Conservation (phyloP, 331 rosid species). For the Ulmus americana region DNA sequence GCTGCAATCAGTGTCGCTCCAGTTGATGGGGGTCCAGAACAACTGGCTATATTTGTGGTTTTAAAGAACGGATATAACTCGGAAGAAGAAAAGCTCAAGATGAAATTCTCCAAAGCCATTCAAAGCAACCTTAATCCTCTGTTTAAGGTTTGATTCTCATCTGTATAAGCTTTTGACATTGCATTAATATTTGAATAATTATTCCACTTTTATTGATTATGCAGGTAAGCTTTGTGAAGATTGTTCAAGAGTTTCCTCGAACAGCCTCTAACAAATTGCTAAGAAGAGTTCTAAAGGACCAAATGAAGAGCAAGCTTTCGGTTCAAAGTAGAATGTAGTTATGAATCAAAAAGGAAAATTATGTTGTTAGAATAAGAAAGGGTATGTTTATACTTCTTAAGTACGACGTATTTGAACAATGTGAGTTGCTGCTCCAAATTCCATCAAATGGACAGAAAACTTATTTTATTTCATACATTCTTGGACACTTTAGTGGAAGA, state of each 20-base stretch:
- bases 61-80: slow-evolving; percentile 46
- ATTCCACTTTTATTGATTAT: slow-evolving; percentile 15
- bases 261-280: slow-evolving; percentile 73
- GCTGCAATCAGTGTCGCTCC: slow-evolving; percentile 63
- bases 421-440: no score
- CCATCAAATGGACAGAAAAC: no score
- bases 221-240: slow-evolving; percentile 60
- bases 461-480: no score
- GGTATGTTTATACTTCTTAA: neutral
- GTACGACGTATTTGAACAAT: no score
- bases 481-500: no score
- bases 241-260: slow-evolving; percentile 63
- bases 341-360: neutral
- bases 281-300: slow-evolving; percentile 77
- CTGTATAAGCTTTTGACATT: neutral
- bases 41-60: slow-evolving; percentile 53
- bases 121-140: slow-evolving; percentile 77
- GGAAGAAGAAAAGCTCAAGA: slow-evolving; percentile 41
- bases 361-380: neutral
- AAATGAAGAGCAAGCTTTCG: slow-evolving; percentile 57
- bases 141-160: slow-evolving; percentile 50
- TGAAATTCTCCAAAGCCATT: slow-evolving; percentile 56
- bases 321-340: slow-evolving; percentile 52
- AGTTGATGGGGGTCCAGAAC: slow-evolving; percentile 64
- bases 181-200: neutral